Percentiles rank a stretch among this genome's conserved stretches.
Evolutionary conservation across 257 asterid species (phyloP).

Genomic region (Lithospermum erythrorhizon): DNA sequence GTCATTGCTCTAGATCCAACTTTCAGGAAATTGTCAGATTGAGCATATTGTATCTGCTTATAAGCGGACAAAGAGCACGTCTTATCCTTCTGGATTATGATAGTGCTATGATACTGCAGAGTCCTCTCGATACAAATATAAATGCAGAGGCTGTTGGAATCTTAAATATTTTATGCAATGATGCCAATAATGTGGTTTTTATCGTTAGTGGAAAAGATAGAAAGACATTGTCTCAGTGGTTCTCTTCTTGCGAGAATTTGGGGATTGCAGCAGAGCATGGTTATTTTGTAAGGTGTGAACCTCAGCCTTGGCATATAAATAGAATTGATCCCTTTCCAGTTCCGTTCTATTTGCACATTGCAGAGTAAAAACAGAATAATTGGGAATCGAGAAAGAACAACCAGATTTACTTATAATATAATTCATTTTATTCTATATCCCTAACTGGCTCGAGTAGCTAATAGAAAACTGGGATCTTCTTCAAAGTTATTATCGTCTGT

Average conservation of each 20-base stretch:
- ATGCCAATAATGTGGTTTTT: conserved; percentile 50
- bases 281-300: conserved; percentile 49
- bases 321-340: too few species aligned
- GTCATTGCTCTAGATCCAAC: conserved; percentile 80
- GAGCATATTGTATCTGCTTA: conserved; percentile 88
- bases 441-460: too few species aligned
- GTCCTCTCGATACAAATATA: conserved; percentile 35
- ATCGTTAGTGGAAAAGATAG: conserved; percentile 71
- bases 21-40: conserved; percentile 67
- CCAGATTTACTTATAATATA: too few species aligned
- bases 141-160: conserved; percentile 49
- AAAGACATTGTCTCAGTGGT: conserved; percentile 49
- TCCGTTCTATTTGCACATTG: too few species aligned
- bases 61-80: conserved; percentile 60
- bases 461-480: too few species aligned
- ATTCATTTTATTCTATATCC: too few species aligned
- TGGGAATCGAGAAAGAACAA: too few species aligned
- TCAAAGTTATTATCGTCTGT: too few species aligned
- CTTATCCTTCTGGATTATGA: conserved; percentile 80
- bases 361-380: too few species aligned
- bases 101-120: conserved; percentile 49
- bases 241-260: conserved; percentile 46
- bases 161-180: conserved; percentile 54
- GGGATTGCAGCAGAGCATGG: conserved; percentile 85
- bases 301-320: neutral